These are phyloP conservation scores for Colletotrichum melonis DNA, from an alignment of 2,329 filamentous ascomycete genomes.

Conservation along the genomic window DNA sequence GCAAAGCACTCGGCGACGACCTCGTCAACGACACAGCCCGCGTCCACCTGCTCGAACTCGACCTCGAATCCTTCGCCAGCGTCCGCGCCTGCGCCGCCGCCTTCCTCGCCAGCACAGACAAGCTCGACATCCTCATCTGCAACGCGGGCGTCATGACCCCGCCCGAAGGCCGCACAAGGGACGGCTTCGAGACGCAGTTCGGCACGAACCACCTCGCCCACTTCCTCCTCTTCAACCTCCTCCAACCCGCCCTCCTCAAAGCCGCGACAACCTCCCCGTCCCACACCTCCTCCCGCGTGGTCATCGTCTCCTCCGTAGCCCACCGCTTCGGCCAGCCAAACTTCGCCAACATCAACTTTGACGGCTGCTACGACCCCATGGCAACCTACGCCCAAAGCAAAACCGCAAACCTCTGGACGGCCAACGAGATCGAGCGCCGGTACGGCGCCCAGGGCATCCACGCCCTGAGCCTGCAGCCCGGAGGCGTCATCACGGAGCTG, in stretches of 20 bases:
- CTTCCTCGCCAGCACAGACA: too few species aligned
- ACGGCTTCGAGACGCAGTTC: too few species aligned
- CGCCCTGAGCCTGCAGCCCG: neutral
- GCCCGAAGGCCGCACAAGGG: neutral
- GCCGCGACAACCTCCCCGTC: too few species aligned
- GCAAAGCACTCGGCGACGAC: too few species aligned
- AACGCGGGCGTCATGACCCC: too few species aligned
- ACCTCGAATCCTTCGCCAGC: too few species aligned
- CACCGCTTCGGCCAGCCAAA: neutral
- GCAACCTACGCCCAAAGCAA: neutral
- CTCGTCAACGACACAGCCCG: too few species aligned
- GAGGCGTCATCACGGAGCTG: too few species aligned
- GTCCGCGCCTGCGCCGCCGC: too few species aligned
- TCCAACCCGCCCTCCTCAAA: neutral
- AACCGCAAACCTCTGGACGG: neutral
- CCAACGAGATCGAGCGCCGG: neutral
- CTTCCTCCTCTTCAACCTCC: neutral
- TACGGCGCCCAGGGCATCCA: neutral
- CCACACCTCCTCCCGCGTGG: neutral
- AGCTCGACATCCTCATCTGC: too few species aligned
- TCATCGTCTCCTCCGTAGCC: neutral
- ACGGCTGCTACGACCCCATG: too few species aligned
- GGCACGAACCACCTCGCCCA: neutral
- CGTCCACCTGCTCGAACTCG: too few species aligned
- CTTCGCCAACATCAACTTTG: neutral